Percentiles rank a stretch among this genome's conserved stretches.
Evolutionary conservation across 352 stramenopile species (phyloP).

Genomic region (Thalassiosira exigua): DNA sequence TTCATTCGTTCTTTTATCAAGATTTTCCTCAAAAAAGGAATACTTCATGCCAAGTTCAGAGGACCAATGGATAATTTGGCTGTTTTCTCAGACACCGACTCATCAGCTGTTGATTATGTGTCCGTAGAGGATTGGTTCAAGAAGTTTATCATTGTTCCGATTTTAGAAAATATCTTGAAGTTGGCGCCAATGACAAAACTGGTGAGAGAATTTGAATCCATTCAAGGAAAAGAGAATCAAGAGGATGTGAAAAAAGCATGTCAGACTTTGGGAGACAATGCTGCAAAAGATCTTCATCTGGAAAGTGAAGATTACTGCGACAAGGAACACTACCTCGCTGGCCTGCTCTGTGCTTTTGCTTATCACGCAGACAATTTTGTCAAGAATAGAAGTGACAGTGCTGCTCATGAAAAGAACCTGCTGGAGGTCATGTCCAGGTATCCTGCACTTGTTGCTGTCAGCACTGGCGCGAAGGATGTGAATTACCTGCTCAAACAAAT

Average conservation of each 20-base stretch:
- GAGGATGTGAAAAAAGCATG: constrained; percentile 6
- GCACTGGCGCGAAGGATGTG: not conserved
- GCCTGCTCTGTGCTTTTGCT: constrained; percentile 9
- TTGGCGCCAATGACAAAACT: constrained; percentile 18
- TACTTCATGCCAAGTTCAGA: not conserved
- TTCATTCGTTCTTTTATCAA: constrained; percentile 6
- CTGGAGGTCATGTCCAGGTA: constrained; percentile 7
- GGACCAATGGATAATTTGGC: constrained; percentile 3
- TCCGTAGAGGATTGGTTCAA: constrained; percentile 17
- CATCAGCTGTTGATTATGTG: not conserved
- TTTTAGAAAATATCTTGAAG: constrained; percentile 9
- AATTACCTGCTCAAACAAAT: constrained; percentile 17
- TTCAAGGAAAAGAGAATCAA: constrained; percentile 2
- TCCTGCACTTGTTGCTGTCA: constrained; percentile 8
- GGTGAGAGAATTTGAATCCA: constrained; percentile 9
- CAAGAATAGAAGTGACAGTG: not conserved
- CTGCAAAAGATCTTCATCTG: constrained; percentile 6
- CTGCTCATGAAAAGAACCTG: not conserved
- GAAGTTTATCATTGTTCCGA: constrained; percentile 14
- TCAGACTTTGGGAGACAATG: constrained; percentile 2
- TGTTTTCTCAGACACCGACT: constrained; percentile 18
- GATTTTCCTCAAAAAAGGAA: not conserved
- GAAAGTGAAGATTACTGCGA: not conserved
- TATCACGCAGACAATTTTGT: constrained; percentile 1
- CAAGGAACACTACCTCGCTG: not conserved